Conservation (phyloP, 176 grass and related monocot species). For the Musa schizocarpa region DNA sequence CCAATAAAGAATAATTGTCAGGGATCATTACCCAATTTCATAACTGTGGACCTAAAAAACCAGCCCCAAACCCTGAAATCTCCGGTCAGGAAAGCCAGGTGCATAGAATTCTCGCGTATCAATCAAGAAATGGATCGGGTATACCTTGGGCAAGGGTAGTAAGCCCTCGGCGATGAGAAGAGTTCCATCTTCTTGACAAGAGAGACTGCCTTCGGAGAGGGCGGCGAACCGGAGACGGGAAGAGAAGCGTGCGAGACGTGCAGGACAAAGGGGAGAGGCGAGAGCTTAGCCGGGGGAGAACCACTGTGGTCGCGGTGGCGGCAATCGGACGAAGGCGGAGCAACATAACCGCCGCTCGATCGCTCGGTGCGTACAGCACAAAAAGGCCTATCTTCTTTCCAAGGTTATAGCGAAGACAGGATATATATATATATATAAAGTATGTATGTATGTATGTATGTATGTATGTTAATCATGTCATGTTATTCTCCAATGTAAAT, state of each 20-base stretch:
- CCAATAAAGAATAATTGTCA: not conserved
- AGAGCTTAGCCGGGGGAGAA: slow-evolving; percentile 21
- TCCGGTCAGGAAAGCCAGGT: not conserved
- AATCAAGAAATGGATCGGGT: not conserved
- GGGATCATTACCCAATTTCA: not conserved
- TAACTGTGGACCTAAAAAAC: not conserved
- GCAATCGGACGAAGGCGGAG: slow-evolving; percentile 43
- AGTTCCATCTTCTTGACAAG: not conserved
- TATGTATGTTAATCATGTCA: too few relatives aligned
- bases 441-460: too few relatives aligned
- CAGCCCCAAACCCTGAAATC: not conserved
- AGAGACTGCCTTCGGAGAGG: not conserved
- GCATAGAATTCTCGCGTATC: not conserved
- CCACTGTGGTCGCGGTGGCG: slow-evolving; percentile 22
- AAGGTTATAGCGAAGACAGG: too few relatives aligned
- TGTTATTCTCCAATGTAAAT: too few relatives aligned
- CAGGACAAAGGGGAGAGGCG: not conserved
- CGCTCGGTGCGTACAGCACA: too few relatives aligned
- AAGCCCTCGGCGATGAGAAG: not conserved
- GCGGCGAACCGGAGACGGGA: slow-evolving; percentile 3
- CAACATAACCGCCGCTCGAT: slow-evolving; percentile 28
- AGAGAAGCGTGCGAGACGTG: slow-evolving; percentile 1
- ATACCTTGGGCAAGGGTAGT: not conserved
- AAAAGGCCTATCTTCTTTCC: too few relatives aligned
- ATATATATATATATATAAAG: too few relatives aligned